Evolutionary conservation across 768 basidiomycete genomes (phyloP).

Genomic region (Auriculariales sp.): DNA sequence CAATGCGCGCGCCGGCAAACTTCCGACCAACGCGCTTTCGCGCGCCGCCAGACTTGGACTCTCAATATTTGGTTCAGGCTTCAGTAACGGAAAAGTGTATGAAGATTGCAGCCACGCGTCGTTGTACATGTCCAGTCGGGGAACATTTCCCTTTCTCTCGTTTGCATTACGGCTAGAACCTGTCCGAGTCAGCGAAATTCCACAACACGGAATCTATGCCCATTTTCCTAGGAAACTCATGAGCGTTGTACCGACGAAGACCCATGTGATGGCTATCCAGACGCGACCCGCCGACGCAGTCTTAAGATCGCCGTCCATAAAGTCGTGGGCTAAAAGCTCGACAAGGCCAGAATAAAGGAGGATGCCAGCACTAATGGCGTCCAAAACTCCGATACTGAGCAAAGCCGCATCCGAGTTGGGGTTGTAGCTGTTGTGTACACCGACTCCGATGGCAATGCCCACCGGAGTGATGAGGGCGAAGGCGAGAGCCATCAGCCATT

Average conservation of each 20-base stretch:
- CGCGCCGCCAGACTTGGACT: too few relatives aligned
- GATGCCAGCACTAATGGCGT: slow-evolving; percentile 77
- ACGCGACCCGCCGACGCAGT: not conserved
- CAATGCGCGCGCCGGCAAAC: too few relatives aligned
- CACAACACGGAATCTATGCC: too few relatives aligned
- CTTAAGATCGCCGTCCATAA: not conserved
- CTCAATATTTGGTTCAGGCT: too few relatives aligned
- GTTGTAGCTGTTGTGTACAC: slow-evolving; percentile 65
- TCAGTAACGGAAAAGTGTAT: too few relatives aligned
- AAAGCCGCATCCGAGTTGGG: slow-evolving; percentile 59
- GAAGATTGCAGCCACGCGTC: too few relatives aligned
- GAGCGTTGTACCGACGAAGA: not conserved
- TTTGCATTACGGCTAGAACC: too few relatives aligned
- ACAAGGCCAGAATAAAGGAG: slow-evolving; percentile 78
- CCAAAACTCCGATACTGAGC: slow-evolving; percentile 75
- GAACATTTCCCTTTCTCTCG: too few relatives aligned
- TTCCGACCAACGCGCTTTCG: too few relatives aligned
- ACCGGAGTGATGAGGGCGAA: slow-evolving; percentile 75
- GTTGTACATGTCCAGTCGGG: too few relatives aligned
- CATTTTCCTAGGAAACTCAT: not conserved
- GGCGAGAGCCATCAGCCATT: slow-evolving; percentile 40
- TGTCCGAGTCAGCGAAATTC: too few relatives aligned
- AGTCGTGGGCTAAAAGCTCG: slow-evolving; percentile 31
- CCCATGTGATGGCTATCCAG: not conserved
- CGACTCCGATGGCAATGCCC: slow-evolving; percentile 77